Evolutionary conservation across 2,329 filamentous ascomycete genomes (phyloP).

Genomic region (Sporothrix pallida): DNA sequence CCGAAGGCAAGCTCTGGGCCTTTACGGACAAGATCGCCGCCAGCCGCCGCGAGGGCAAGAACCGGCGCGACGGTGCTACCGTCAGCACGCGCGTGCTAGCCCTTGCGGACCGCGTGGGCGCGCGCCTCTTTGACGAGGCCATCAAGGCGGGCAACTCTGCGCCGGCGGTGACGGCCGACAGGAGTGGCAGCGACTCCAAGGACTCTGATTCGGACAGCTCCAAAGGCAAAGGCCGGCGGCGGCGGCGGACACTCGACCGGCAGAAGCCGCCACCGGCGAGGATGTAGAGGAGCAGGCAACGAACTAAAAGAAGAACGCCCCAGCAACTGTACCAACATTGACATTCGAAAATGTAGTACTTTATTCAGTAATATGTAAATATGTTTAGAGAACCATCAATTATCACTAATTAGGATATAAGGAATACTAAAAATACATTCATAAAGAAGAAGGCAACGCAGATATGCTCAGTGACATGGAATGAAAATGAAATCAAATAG

Average conservation of each 20-base stretch:
- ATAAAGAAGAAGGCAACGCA: background rate
- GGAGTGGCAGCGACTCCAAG: background rate
- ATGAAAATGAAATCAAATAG: too few relatives aligned
- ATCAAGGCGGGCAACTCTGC: slow-evolving; percentile 47
- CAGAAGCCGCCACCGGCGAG: slow-evolving; percentile 25
- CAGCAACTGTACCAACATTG: background rate
- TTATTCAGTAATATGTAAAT: background rate
- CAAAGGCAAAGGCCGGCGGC: slow-evolving; percentile 20
- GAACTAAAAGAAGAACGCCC: background rate
- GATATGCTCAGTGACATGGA: background rate
- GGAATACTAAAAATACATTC: background rate
- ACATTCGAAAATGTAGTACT: background rate
- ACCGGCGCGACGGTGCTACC: slow-evolving; percentile 88
- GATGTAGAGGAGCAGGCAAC: slow-evolving; percentile 1
- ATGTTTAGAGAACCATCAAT: background rate
- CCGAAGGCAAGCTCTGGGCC: slow-evolving; percentile 83
- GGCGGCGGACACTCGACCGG: slow-evolving; percentile 28
- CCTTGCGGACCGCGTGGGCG: slow-evolving; percentile 76
- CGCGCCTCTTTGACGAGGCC: slow-evolving; percentile 68
- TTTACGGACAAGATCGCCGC: slow-evolving; percentile 88
- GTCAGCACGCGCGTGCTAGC: slow-evolving; percentile 81
- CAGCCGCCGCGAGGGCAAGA: slow-evolving; percentile 89
- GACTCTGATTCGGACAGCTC: too few relatives aligned
- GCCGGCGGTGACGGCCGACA: slow-evolving; percentile 35
- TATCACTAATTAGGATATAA: background rate